Evolutionary conservation across 345 rosid species (phyloP), one percentile per base, ranked within the genome.

Genomic region (Euphorbia lathyris): DNA sequence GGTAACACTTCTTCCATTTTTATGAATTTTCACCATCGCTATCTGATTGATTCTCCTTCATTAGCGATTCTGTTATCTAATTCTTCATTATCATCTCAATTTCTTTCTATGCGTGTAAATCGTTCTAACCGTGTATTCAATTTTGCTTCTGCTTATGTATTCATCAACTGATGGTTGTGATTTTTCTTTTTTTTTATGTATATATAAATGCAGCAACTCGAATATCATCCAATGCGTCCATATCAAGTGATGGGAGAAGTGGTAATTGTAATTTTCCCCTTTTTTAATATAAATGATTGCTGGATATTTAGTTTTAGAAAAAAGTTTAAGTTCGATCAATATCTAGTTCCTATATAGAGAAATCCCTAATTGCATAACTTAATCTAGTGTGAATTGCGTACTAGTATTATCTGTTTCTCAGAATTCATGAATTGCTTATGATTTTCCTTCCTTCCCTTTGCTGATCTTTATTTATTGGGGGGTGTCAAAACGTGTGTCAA

Each of bases 161-260:
- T 22, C 9, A 42, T 63, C 2, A 20, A 52, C 70, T 34, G 48
- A 32, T 22, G 70, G 30, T 52, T 56, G 9, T 8, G 13, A 14
- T 66, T 5, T 61, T 32, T 32, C 5, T 32, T 32, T 32, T 32
- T 5, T 32, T 40, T 40, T 40, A 34, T 34, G n/a, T 34, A 25
- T 30, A n/a, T 30, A 40, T 19, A 67, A n/a, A 14, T 69, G 71
- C 77, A 73, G 72, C 77, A 57, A 14, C 34, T 65, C 0, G 77
- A 73, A 20, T 64, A 42, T 19, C 19, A 59, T 22, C 23, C 17
- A 1, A 5, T 36, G 8, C 81, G 74, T 69, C 47, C 74, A 0
- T 74, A 56, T 52, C 60, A 67, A 25, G 66, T 63, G 16, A 78
- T 81, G 87, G 86, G 85, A 63, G 88, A 86, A 66, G 77, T 84